Evolutionary conservation across 1,284 basidiomycete genomes (phyloP), one percentile per base, ranked within the genome.

Genomic region (Pisolithus thermaeus): DNA sequence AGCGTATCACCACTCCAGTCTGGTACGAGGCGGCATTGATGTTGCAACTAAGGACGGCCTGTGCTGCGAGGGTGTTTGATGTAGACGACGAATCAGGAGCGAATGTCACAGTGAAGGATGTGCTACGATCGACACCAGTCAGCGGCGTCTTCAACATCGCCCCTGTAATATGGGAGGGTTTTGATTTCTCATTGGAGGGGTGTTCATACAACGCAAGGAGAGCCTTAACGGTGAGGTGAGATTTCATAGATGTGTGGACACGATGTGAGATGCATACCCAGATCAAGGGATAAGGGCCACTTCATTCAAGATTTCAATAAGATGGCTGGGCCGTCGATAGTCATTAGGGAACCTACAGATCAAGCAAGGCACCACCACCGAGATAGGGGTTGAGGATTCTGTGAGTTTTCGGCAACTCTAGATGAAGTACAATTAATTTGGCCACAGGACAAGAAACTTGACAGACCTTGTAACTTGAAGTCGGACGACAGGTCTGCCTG

Each of bases 311-410:
- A 16, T 47, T 38, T 52, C 22, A 52, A 46, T 51, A 30, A 54
- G 22, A 37, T 30, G 27, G n/a, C 9, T 22, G 11, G 4, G 16
- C 27, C 25, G n/a, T 35, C 37, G 18, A 16, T 20, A 12, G 27
- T 25, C 35, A 2, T 36, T 46, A 28, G 27, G 45, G 7, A 35
- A 69, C 80, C 63, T 58, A 88, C 84, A 92, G 75, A 66, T 96
- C 93, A 40, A 96, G 79, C 36, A 96, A 64, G 7, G 85, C 89
- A 1, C 92, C 93, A 22, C 93, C 93, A 23, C 88, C 93, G 6
- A 95, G 76, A 18, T 72, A 68, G 3, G 93, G 92, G 61, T 93
- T 83, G 57, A 92, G 70, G 58, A 96, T 87, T 36, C 92, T 73
- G 71, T 92, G 84, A 1, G 79, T 83, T 54, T 68, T 71, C 0